Conservation (phyloP, 2,329 filamentous ascomycete species). For the Aspergillus pseudoterreus region DNA sequence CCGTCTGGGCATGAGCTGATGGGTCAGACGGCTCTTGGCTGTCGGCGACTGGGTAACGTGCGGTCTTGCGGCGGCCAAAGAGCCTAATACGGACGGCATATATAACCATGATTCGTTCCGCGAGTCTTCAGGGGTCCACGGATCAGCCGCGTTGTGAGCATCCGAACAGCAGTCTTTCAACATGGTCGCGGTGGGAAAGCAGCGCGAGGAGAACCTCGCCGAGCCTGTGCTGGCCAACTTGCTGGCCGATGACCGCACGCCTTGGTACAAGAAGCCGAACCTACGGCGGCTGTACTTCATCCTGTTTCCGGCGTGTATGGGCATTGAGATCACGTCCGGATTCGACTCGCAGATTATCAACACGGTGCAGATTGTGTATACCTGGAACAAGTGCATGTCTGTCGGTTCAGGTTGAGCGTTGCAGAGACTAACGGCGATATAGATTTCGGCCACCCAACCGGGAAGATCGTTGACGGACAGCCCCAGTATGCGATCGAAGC, state of each 20-base stretch:
- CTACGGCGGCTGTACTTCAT: conserved; percentile 55
- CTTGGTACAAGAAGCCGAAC: conserved; percentile 60
- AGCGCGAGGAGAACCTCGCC: conserved; percentile 21
- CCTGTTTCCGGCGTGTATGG: conserved; percentile 59
- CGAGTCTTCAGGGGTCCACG: background rate
- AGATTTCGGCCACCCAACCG: conserved; percentile 22
- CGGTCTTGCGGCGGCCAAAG: background rate
- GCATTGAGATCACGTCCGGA: conserved; percentile 60
- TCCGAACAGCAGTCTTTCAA: background rate
- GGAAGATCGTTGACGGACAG: conserved; percentile 13
- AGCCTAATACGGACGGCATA: background rate
- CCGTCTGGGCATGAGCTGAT: background rate
- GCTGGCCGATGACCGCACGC: conserved; percentile 33
- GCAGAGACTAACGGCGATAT: conserved; percentile 5
- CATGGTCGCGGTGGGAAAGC: conserved; percentile 20
- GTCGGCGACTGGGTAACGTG: background rate
- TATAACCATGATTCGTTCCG: background rate
- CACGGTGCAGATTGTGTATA: conserved; percentile 38
- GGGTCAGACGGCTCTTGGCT: background rate
- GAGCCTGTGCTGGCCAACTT: conserved; percentile 21
- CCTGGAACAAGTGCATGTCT: conserved; percentile 35
- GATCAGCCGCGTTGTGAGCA: background rate
- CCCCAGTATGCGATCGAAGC: conserved; percentile 17
- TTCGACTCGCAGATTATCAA: conserved; percentile 55
- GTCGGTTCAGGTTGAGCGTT: background rate